Conservation (phyloP, 73 alveolate species). For the Tetrahymena borealis region DNA sequence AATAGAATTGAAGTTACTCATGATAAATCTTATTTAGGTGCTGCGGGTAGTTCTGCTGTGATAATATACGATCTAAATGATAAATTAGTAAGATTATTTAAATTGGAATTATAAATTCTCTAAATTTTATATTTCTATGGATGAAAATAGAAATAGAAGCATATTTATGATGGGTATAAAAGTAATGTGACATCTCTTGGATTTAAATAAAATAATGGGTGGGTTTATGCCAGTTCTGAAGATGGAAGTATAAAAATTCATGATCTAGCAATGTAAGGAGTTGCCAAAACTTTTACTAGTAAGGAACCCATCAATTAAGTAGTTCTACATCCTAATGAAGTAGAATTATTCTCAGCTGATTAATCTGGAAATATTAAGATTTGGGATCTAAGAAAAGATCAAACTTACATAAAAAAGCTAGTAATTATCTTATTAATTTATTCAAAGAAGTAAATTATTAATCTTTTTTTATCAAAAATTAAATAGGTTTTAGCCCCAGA, state of each 20-base stretch:
- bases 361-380: conserved; percentile 5
- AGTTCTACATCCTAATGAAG: conserved; percentile 21
- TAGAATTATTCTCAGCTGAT: conserved; percentile 22
- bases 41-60: conserved; percentile 14
- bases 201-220: conserved; percentile 14
- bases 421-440: no score
- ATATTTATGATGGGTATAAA: conserved; percentile 32
- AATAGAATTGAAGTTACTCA: conserved; percentile 23
- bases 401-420: not conserved
- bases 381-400: conserved; percentile 8
- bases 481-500: conserved; percentile 10
- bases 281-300: not conserved
- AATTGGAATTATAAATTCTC: not conserved
- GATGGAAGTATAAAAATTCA: conserved; percentile 31
- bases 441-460: not conserved
- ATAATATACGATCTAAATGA: not conserved
- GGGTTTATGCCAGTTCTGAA: conserved; percentile 16
- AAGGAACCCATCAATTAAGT: conserved; percentile 18
- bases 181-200: conserved; percentile 21
- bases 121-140: no score
- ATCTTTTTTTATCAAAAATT: not conserved
- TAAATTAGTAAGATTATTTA: not conserved
- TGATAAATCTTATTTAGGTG: conserved; percentile 19
- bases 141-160: not conserved
- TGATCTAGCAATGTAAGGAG: conserved; percentile 6